These are phyloP conservation scores for Plantago elongata DNA, from an alignment of 257 asterid genomes.

Conservation along the genomic window DNA sequence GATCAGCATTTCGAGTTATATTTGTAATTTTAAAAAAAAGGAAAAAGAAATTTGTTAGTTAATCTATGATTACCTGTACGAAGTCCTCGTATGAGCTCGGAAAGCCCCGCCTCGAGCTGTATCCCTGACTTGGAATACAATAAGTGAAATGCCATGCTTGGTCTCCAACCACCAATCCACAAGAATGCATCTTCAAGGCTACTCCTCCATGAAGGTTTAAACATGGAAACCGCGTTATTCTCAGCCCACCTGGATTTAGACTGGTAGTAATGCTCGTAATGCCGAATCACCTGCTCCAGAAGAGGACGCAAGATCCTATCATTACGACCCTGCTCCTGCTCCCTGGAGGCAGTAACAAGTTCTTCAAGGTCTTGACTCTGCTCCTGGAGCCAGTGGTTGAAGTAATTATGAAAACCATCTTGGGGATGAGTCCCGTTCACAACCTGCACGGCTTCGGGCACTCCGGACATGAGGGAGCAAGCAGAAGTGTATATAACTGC, in stretches of 20 bases:
- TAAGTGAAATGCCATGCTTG: slow-evolving; percentile 61
- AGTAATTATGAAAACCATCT: slow-evolving; percentile 32
- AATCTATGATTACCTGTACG: neutral
- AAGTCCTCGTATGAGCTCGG: slow-evolving; percentile 38
- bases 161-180: slow-evolving; percentile 84
- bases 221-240: slow-evolving; percentile 32
- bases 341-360: slow-evolving; percentile 33
- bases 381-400: slow-evolving; percentile 43
- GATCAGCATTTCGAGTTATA: too few species aligned
- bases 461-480: neutral
- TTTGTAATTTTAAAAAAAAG: too few species aligned
- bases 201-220: slow-evolving; percentile 57
- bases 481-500: too few species aligned
- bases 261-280: slow-evolving; percentile 50
- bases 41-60: too few species aligned
- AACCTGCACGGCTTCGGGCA: neutral
- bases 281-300: slow-evolving; percentile 32
- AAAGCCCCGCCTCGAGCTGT: slow-evolving; percentile 45
- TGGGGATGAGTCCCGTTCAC: neutral
- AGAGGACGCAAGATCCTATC: slow-evolving; percentile 11
- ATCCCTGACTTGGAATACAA: slow-evolving; percentile 58
- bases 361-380: slow-evolving; percentile 40
- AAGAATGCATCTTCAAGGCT: slow-evolving; percentile 58
- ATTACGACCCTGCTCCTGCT: neutral
- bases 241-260: slow-evolving; percentile 33